phyloP scores from a whole-genome alignment of 2,329 filamentous ascomycete genomes.

The Calycina herbarum region DNA sequence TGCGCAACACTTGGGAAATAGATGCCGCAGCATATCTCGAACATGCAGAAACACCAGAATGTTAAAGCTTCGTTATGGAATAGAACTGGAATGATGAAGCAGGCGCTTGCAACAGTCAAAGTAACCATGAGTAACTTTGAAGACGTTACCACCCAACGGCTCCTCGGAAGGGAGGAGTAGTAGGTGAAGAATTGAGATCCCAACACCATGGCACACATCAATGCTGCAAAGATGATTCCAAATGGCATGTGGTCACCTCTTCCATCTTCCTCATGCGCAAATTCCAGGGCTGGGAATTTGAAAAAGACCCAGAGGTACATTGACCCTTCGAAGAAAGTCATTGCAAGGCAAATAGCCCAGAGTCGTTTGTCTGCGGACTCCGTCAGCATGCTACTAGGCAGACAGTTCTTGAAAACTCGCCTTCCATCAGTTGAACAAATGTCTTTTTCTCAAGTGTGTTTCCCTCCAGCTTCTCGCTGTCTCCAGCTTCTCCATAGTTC shows the following conservation, averaged over 20 bases:
- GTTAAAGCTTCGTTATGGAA: slow-evolving; percentile 45
- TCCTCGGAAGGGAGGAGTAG: slow-evolving; percentile 11
- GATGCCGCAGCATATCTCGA: slow-evolving; percentile 56
- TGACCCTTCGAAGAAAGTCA: slow-evolving; percentile 58
- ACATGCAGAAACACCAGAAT: slow-evolving; percentile 57
- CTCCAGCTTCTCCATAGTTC: slow-evolving; percentile 44
- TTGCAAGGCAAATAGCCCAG: slow-evolving; percentile 49
- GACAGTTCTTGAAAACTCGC: neutral
- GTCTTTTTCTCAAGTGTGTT: slow-evolving; percentile 7
- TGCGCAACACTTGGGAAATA: slow-evolving; percentile 58
- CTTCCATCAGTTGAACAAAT: slow-evolving; percentile 7
- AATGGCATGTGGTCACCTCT: slow-evolving; percentile 41
- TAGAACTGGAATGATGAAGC: slow-evolving; percentile 45
- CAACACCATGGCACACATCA: slow-evolving; percentile 60
- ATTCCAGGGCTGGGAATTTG: slow-evolving; percentile 55
- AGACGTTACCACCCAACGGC: slow-evolving; percentile 3
- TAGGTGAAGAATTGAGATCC: slow-evolving; percentile 53
- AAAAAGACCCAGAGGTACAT: slow-evolving; percentile 64
- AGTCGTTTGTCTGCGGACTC: slow-evolving; percentile 45
- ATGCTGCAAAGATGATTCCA: slow-evolving; percentile 54
- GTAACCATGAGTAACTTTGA: slow-evolving; percentile 39
- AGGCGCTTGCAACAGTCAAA: slow-evolving; percentile 40
- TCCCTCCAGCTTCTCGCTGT: slow-evolving; percentile 9
- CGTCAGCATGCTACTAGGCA: neutral
- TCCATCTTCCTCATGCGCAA: slow-evolving; percentile 38